A percentile compares a stretch with the other conserved stretches of the same genome.
Conservation (phyloP, 2,329 filamentous ascomycete species). For the Claviceps digitariae region DNA sequence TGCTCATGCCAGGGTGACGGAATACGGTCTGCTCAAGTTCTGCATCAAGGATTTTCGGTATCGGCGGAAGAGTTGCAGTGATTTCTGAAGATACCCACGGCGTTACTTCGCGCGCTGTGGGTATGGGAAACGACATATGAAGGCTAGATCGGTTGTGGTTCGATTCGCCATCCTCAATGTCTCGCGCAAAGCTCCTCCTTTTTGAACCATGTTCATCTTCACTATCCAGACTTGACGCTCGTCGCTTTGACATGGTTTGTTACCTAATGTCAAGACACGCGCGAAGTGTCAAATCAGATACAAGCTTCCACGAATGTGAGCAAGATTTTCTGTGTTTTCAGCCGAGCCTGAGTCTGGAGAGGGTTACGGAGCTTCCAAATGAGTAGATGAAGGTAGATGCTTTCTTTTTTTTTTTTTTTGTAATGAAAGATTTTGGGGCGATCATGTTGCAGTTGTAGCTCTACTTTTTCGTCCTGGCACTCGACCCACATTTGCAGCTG, state of each 20-base stretch:
- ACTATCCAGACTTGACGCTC: background rate
- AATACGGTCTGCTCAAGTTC: slow-evolving; percentile 50
- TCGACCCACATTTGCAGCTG: background rate
- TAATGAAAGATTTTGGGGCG: background rate
- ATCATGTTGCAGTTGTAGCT: background rate
- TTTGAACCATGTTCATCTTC: slow-evolving; percentile 5
- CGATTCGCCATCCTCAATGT: background rate
- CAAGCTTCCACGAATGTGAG: background rate
- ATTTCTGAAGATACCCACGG: slow-evolving; percentile 40
- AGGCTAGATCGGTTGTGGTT: background rate
- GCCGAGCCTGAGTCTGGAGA: background rate
- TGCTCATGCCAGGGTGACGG: slow-evolving; percentile 43
- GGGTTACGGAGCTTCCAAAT: background rate
- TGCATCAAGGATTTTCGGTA: slow-evolving; percentile 48
- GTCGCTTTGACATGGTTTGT: slow-evolving; percentile 4
- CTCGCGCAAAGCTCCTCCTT: background rate
- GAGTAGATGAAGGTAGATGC: background rate
- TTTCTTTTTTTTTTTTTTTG: background rate
- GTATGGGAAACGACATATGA: slow-evolving; percentile 2
- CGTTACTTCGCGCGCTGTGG: slow-evolving; percentile 16
- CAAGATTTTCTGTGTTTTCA: background rate
- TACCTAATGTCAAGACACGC: background rate
- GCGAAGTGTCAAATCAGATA: background rate
- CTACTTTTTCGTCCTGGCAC: background rate
- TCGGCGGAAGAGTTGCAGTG: slow-evolving; percentile 33